Conservation (phyloP, 768 basidiomycete genomes). For the Leucosporidium creatinivorum region DNA sequence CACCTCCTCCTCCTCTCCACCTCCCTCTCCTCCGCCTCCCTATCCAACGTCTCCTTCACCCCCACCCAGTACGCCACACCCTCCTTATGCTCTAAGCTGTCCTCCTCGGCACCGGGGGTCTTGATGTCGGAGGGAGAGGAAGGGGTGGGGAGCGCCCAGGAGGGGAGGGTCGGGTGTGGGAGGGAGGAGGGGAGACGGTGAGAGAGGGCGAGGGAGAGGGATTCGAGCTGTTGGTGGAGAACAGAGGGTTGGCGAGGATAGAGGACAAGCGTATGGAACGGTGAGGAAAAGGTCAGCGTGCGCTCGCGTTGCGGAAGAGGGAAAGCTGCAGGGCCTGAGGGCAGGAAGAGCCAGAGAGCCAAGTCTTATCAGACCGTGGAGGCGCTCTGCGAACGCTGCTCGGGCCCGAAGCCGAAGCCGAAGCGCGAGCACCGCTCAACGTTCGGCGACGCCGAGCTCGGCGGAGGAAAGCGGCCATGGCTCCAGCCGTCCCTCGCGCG, state of each 20-base stretch:
- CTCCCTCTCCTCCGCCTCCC: slow-evolving; percentile 24
- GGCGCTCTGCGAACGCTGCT: no score
- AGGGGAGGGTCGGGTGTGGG: slow-evolving; percentile 11
- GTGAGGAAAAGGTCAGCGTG: no score
- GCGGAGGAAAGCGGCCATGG: no score
- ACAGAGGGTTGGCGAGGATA: background rate
- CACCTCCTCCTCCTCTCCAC: slow-evolving; percentile 5
- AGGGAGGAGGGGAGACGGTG: slow-evolving; percentile 11
- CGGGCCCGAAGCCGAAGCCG: no score
- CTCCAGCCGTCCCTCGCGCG: no score
- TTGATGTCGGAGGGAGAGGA: background rate
- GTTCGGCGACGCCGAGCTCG: no score
- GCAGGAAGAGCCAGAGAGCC: no score
- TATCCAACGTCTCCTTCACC: slow-evolving; percentile 26
- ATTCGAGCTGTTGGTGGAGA: slow-evolving; percentile 19
- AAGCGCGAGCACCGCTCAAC: no score
- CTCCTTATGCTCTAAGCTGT: background rate
- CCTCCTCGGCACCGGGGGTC: background rate
- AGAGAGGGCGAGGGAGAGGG: slow-evolving; percentile 12
- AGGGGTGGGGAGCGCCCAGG: slow-evolving; percentile 16
- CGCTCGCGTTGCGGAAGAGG: background rate
- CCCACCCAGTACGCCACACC: slow-evolving; percentile 22
- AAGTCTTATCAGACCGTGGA: no score
- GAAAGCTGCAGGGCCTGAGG: no score
- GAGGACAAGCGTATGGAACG: background rate